Conservation (phyloP, 805 yeast species). For the Candida parachauliodes region DNA sequence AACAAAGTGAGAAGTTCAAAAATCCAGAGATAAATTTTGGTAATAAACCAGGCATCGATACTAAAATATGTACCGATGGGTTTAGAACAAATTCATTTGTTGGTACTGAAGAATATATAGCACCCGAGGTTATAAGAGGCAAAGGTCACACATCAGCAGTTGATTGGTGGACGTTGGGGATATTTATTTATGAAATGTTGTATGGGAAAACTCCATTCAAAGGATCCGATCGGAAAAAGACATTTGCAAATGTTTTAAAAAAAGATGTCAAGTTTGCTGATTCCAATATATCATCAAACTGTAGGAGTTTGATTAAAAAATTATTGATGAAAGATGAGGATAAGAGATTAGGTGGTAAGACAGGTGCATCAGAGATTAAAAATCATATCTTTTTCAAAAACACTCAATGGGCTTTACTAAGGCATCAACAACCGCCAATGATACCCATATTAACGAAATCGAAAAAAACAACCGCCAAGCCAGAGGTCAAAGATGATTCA, state of each 20-base stretch:
- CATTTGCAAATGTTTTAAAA: constrained; percentile 84
- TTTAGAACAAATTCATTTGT: constrained; percentile 97
- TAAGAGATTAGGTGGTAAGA: constrained; percentile 83
- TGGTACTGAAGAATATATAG: constrained; percentile 97
- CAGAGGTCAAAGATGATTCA: constrained; percentile 14
- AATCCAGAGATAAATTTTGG: constrained; percentile 62
- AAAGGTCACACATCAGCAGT: constrained; percentile 97
- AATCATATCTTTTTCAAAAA: constrained; percentile 87
- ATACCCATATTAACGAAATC: constrained; percentile 67
- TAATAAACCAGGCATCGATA: constrained; percentile 65
- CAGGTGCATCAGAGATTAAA: constrained; percentile 94
- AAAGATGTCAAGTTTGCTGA: constrained; percentile 81
- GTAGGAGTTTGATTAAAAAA: constrained; percentile 78
- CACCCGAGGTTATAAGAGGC: constrained; percentile 96
- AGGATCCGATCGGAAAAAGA: constrained; percentile 82
- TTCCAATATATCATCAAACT: constrained; percentile 54
- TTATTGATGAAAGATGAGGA: constrained; percentile 83
- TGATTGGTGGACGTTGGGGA: constrained; percentile 99
- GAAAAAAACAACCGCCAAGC: constrained; percentile 11
- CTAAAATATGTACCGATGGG: constrained; percentile 92
- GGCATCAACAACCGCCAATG: constrained; percentile 94
- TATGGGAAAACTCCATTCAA: constrained; percentile 96
- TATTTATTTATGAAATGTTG: constrained; percentile 88
- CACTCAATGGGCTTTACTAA: constrained; percentile 90
- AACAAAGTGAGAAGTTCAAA: constrained; percentile 75